Percentiles rank a stretch among this genome's conserved stretches.
These are phyloP conservation scores for Tranzscheliella williamsii DNA, from an alignment of 1,284 basidiomycete genomes.

Conservation along the genomic window DNA sequence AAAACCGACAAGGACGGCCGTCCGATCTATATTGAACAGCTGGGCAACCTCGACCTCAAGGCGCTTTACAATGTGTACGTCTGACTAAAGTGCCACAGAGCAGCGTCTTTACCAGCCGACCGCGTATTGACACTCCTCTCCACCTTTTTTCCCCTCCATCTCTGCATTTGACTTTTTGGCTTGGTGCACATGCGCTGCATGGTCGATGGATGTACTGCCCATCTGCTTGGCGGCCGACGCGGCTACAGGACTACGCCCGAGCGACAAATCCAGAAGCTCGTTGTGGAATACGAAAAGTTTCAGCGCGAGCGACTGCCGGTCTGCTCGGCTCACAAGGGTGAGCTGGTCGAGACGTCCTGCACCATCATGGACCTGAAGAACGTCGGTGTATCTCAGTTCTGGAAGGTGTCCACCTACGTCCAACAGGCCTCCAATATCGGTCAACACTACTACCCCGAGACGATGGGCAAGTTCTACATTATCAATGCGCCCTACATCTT, in stretches of 20 bases:
- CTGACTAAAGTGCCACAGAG: conserved; percentile 61
- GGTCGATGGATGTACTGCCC: too few species aligned
- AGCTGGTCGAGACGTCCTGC: conserved; percentile 95
- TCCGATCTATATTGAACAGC: conserved; percentile 90
- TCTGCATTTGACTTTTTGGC: too few species aligned
- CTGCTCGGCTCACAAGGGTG: conserved; percentile 73
- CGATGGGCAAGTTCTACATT: conserved; percentile 95
- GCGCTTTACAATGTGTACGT: conserved; percentile 64
- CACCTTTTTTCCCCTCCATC: too few species aligned
- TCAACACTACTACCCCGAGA: conserved; percentile 77
- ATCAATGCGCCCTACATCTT: conserved; percentile 82
- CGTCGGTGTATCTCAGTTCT: conserved; percentile 82
- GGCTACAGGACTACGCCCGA: conserved; percentile 81
- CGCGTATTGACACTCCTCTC: too few species aligned
- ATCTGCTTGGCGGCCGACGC: too few species aligned
- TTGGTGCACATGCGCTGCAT: too few species aligned
- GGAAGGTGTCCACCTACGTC: conserved; percentile 86
- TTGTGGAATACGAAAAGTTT: conserved; percentile 92
- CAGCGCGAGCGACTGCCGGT: conserved; percentile 72
- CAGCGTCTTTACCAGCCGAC: too few species aligned
- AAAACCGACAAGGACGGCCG: conserved; percentile 96
- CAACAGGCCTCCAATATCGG: conserved; percentile 77
- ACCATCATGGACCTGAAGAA: conserved; percentile 91
- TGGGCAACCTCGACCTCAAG: conserved; percentile 85
- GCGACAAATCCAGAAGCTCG: conserved; percentile 84